A percentile compares a stretch with the other conserved stretches of the same genome.
These are phyloP conservation scores for Ascochyta rabiei DNA, from an alignment of 2,329 filamentous ascomycete species.

Conservation along the genomic window DNA sequence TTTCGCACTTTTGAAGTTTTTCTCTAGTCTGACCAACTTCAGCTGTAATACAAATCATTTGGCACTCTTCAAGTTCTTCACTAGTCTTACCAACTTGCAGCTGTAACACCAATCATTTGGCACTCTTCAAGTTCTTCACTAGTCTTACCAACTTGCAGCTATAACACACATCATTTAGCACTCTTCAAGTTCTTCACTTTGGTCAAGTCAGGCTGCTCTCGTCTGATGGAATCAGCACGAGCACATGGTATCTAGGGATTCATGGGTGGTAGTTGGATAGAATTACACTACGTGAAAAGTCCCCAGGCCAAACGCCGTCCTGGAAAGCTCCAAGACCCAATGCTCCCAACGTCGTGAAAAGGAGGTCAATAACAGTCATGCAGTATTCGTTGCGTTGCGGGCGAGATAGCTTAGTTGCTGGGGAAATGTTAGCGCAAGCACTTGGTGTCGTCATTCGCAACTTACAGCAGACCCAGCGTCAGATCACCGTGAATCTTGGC, in stretches of 20 bases:
- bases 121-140: too few species aligned
- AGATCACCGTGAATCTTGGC: slow-evolving; percentile 70
- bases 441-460: slow-evolving; percentile 12
- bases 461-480: slow-evolving; percentile 62
- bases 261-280: neutral
- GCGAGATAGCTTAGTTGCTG: slow-evolving; percentile 40
- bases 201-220: neutral
- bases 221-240: too few species aligned
- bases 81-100: too few species aligned
- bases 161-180: too few species aligned
- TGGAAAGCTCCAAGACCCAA: slow-evolving; percentile 17
- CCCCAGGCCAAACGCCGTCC: slow-evolving; percentile 34
- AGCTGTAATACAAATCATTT: too few species aligned
- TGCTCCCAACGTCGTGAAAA: slow-evolving; percentile 23
- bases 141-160: too few species aligned
- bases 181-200: neutral
- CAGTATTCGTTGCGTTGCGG: slow-evolving; percentile 16
- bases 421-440: slow-evolving; percentile 22
- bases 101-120: too few species aligned
- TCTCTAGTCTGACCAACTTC: too few species aligned
- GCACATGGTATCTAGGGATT: neutral
- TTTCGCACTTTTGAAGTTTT: too few species aligned
- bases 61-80: too few species aligned
- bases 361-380: slow-evolving; percentile 25
- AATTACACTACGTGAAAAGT: slow-evolving; percentile 31